Evolutionary conservation across 768 basidiomycete genomes (phyloP).

Genomic region (Boletus barrowsii): DNA sequence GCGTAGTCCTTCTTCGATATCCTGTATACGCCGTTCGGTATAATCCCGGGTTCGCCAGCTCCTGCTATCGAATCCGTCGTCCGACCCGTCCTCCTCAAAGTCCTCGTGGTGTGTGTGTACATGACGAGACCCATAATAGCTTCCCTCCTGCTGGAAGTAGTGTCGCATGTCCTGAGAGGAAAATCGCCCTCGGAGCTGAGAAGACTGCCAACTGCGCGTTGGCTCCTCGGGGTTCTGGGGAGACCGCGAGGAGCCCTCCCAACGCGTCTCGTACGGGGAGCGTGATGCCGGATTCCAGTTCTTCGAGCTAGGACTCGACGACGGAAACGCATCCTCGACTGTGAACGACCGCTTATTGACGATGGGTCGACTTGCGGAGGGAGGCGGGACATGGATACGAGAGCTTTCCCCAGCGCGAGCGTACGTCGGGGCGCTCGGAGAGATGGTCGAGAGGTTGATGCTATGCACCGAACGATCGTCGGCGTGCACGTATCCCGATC

Average conservation of each 20-base stretch:
- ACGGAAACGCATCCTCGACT: conserved; percentile 21
- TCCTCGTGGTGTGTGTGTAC: conserved; percentile 31
- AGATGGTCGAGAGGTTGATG: conserved; percentile 1
- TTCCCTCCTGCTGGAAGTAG: conserved; percentile 21
- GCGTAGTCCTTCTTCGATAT: conserved; percentile 30
- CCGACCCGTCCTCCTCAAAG: conserved; percentile 28
- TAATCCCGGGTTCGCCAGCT: conserved; percentile 30
- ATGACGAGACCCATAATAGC: conserved; percentile 8
- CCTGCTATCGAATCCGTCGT: conserved; percentile 32
- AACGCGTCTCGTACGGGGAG: conserved; percentile 28
- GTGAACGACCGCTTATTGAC: conserved; percentile 28
- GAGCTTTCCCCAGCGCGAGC: conserved; percentile 11
- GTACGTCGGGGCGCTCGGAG: conserved; percentile 17
- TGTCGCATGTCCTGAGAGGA: conserved; percentile 33
- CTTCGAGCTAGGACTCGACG: conserved; percentile 20
- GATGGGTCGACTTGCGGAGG: conserved; percentile 34
- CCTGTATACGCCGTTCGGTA: conserved; percentile 31
- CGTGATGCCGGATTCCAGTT: conserved; percentile 21
- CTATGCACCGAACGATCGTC: conserved; percentile 25
- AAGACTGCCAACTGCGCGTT: conserved; percentile 30
- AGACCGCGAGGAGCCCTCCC: conserved; percentile 28
- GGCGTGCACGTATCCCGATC: conserved; percentile 8
- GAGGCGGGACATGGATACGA: conserved; percentile 19
- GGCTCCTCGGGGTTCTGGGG: conserved; percentile 30
- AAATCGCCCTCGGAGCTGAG: conserved; percentile 23